These are phyloP conservation scores for Hirsutella minnesotensis DNA, from an alignment of 2,329 filamentous ascomycete species.

Conservation along the genomic window DNA sequence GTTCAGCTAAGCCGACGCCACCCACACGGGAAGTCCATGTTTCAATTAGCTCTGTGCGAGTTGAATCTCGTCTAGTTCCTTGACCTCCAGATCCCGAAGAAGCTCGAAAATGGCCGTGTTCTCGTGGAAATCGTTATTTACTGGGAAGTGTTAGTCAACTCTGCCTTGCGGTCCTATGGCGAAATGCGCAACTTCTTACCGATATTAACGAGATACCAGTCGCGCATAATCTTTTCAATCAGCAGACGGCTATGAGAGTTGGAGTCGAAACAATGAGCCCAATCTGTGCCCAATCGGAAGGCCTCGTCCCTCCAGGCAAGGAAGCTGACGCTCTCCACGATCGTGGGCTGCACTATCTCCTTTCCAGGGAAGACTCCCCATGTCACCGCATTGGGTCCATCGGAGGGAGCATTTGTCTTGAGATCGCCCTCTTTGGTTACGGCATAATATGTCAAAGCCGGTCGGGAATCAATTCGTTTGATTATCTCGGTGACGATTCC, in stretches of 20 bases:
- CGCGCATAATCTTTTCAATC: constrained; percentile 73
- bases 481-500: constrained; percentile 68
- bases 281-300: constrained; percentile 82
- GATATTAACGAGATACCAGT: constrained; percentile 92
- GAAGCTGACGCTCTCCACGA: constrained; percentile 96
- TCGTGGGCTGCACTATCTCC: constrained; percentile 99
- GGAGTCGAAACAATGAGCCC: constrained; percentile 81
- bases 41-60: no score
- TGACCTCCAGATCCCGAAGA: constrained; percentile 66
- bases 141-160: constrained; percentile 29
- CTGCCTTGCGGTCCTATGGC: not conserved
- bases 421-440: constrained; percentile 75
- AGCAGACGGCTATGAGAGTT: constrained; percentile 65
- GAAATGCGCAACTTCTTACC: constrained; percentile 42
- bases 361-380: constrained; percentile 99
- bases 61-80: constrained; percentile 41
- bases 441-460: constrained; percentile 86
- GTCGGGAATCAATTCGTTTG: constrained; percentile 61
- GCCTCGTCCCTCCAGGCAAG: constrained; percentile 98
- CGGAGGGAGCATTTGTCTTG: constrained; percentile 71
- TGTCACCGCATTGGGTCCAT: constrained; percentile 93
- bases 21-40: no score
- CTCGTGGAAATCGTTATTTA: constrained; percentile 96
- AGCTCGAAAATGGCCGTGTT: constrained; percentile 71
- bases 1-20: no score